Base-by-base conservation (phyloP, 1,284 basidiomycete species). In the Abortiporus biennis region DNA sequence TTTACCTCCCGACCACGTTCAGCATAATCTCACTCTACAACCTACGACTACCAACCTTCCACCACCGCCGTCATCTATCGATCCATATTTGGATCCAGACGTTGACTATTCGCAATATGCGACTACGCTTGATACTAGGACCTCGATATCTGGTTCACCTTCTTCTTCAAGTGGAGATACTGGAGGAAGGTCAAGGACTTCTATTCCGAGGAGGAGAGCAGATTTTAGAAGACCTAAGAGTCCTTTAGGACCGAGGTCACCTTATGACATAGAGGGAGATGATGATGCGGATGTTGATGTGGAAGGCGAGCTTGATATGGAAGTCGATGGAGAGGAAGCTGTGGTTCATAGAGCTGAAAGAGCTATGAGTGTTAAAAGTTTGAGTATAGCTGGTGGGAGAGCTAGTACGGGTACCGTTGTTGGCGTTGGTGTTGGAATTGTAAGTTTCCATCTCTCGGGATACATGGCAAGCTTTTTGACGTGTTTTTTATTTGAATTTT, bases 111-210 rank as follows among this genome's bases (percentile, higher is more conserved):
- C 56, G 19, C 68, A 67, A 22, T 65, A 55, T 41, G 51, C 56
- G 15, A 65, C 65, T 35, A 80, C 77, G 51, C 56, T 47, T 8
- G 42, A 54, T 29, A 54, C 55, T 2, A 38, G 39, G 9, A 50
- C 47, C 11, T 59, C 56, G 40, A 51, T 64, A 19, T 51, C 48
- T 1, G 67, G 68, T 29, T 83, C 81, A 2, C 78, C 79, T 4
- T 80, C 80, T 2, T 69, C 68, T 17, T 85, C 81, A 16, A 81
- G 76, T 1, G 78, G 66, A 12, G 71, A 68, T 16, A 81, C 76
- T 1, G 78, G 66, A 12, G 71, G 68, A 15, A 68, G 72, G 33
- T n/a, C n/a, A n/a, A n/a, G n/a, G n/a, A n/a, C n/a, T n/a, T 84
- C 82, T 4, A 78, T 82, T 44, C 80, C 81, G n/a, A 68, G 73